Base-by-base conservation (phyloP, 1,139 yeast genomes). In the Kodamaea ohmeri region DNA sequence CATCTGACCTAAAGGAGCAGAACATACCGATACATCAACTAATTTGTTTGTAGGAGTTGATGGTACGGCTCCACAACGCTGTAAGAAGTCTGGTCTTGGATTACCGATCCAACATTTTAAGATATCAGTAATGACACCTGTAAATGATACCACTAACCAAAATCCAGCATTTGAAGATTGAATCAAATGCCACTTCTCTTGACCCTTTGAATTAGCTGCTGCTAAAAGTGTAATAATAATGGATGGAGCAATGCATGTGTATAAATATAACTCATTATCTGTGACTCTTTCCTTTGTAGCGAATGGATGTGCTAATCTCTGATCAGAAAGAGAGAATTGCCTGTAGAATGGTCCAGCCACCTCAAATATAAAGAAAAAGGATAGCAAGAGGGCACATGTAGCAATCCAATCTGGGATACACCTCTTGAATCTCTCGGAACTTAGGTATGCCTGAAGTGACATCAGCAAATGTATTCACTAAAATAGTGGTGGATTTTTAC, bases 1-100 rank as follows among this genome's bases (percentile, higher is more conserved):
- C n/a, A 66, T 74, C 13, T 60, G 49, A 1, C 85, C 81, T 39
- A 56, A 58, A 0, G 73, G 73, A 2, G 67, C 61, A 2, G 68
- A 56, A 41, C 74, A 68, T 9, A 59, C 65, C 7, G 54, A 52
- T 8, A 60, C 33, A 12, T 40, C 45, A 3, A 46, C 50, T 22
- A 51, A 36, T 11, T 36, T 29, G 30, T 47, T 45, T 25, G 36
- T 6, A 1, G 53, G 46, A 2, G 55, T 47, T 1, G 50, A 48
- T 4, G 36, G 27, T 6, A 37, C 30, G 5, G 53, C 48, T 2
- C 55, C 60, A 38, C 60, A 56, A 3, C 61, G 48, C 19, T 39
- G 52, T 34, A 57, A 47, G 35, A 57, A 57, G 39, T 56, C 61
- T 1, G 61, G 61, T 25, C 61, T 44, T 4, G 60, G 60, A 33